These are phyloP conservation scores for Juncus inflexus DNA, from an alignment of 176 grass and related monocot species.

Conservation along the genomic window DNA sequence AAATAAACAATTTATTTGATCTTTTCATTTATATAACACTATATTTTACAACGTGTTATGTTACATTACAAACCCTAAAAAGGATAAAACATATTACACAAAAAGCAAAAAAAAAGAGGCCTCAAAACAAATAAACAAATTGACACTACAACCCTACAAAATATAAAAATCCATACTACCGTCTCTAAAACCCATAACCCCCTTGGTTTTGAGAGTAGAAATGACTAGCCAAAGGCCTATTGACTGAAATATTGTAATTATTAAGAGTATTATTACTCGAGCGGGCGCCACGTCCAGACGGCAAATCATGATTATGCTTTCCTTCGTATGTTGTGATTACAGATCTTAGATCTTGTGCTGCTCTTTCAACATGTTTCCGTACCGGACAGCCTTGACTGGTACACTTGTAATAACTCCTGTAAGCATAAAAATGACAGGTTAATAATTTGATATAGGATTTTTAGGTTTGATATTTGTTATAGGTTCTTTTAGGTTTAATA, in stretches of 20 bases:
- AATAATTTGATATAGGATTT: no score
- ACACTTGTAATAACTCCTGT: slow-evolving; percentile 48
- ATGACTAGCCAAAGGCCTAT: slow-evolving; percentile 10
- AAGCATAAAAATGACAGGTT: slow-evolving; percentile 1
- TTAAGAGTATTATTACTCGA: slow-evolving; percentile 12
- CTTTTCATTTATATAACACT: no score
- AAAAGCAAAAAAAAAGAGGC: slow-evolving; percentile 1
- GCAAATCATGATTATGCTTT: slow-evolving; percentile 41
- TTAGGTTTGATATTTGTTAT: no score
- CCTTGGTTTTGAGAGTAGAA: slow-evolving; percentile 9
- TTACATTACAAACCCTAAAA: slow-evolving; percentile 10
- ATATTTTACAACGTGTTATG: not conserved
- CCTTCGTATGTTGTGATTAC: slow-evolving; percentile 45
- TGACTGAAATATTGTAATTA: slow-evolving; percentile 17
- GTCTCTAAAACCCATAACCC: not conserved
- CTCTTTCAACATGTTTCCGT: slow-evolving; percentile 42
- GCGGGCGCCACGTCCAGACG: slow-evolving; percentile 26
- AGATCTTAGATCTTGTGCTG: slow-evolving; percentile 28
- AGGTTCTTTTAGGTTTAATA: no score
- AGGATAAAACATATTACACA: not conserved
- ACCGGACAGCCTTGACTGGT: slow-evolving; percentile 32
- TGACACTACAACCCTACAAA: slow-evolving; percentile 6
- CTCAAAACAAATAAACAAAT: slow-evolving; percentile 23
- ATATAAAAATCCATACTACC: not conserved
- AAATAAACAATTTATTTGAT: no score